Evolutionary conservation across 2,329 filamentous ascomycete species (phyloP).

Genomic region (Thielaviopsis ethacetica): DNA sequence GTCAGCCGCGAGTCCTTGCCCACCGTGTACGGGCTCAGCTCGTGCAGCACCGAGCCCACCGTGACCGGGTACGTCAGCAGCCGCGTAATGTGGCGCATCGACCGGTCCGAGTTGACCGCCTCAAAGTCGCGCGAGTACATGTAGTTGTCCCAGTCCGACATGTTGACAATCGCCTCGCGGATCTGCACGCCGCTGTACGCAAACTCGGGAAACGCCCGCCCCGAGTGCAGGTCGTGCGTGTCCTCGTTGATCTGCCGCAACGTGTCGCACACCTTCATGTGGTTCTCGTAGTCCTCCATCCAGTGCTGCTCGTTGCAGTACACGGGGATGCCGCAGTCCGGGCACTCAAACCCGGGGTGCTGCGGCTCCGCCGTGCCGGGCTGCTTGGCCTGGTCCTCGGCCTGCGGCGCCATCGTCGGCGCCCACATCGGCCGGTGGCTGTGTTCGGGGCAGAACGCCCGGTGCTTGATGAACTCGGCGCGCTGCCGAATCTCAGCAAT

Average conservation of each 20-base stretch:
- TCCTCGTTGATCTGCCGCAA: conserved; percentile 92
- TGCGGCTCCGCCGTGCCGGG: conserved; percentile 40
- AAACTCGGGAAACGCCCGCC: conserved; percentile 85
- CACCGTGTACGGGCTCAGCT: conserved; percentile 82
- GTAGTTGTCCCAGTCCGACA: conserved; percentile 98
- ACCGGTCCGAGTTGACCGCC: conserved; percentile 79
- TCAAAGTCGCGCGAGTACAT: conserved; percentile 83
- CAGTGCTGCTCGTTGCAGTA: conserved; percentile 92
- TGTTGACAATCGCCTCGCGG: conserved; percentile 84
- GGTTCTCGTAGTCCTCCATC: conserved; percentile 87
- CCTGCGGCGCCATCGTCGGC: conserved; percentile 46
- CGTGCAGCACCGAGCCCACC: conserved; percentile 79
- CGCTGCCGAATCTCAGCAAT: conserved; percentile 74
- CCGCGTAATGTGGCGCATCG: conserved; percentile 82
- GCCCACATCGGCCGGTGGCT: conserved; percentile 63
- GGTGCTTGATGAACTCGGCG: conserved; percentile 80
- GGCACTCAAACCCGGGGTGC: conserved; percentile 86
- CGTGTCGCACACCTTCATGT: conserved; percentile 83
- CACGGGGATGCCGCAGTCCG: conserved; percentile 85
- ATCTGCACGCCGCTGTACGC: conserved; percentile 79
- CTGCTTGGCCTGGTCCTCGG: conserved; percentile 42
- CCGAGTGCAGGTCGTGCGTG: conserved; percentile 84
- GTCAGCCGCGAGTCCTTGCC: conserved; percentile 62
- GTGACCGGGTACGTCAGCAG: conserved; percentile 89
- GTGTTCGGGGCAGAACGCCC: conserved; percentile 86